Base-by-base conservation (phyloP, 441 rosid species). In the Cnidoscolus chayamansa region DNA sequence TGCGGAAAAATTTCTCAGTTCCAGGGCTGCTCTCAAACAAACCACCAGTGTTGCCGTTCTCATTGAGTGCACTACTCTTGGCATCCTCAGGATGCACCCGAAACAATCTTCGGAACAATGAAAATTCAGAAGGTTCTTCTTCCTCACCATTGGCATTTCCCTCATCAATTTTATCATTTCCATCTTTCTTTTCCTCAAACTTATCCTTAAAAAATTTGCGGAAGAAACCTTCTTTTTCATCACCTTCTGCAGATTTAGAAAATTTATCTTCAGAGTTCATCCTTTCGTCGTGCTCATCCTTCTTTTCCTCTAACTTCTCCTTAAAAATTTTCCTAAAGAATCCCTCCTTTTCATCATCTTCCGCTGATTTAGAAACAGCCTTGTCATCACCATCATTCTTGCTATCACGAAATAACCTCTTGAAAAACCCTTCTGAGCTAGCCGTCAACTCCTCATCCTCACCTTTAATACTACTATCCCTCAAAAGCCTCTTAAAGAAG, bases 51-150 rank as follows among this genome's bases (percentile, higher is more conserved):
- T 73, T 82, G 73, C 73, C 82, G 80, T 74, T 84, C 80, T 89
- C 98, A 84, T 74, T 88, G 32, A 78, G 78, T 63, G 75, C 72
- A 71, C 80, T 72, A 71, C 76, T 83, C 82, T 83, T 91, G 54
- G 80, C 79, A 72, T 91, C 96, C 84, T 93, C 98, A 31, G 98
- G 99, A 75, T 91, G 98, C 86, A 91, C 97, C 55, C 91, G 94
- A 77, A 95, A 95, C 77, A 93, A 77, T 84, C 88, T 88, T 73
- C 88, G 82, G 80, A 95, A 88, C 78, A 95, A 71, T 40, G 98
- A 85, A 78, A 91, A 86, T 67, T 93, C 98, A 19, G 88, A 87
- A 81, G 97, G 81, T 67, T 93, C 99, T 74, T 90, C 99, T 77
- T 89, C 98, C 71, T 88, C 98, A 16, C 77, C 78, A 76, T 81